These are phyloP conservation scores for Sequoiadendron giganteum DNA, from an alignment of 75 land plant species.

Conservation along the genomic window DNA sequence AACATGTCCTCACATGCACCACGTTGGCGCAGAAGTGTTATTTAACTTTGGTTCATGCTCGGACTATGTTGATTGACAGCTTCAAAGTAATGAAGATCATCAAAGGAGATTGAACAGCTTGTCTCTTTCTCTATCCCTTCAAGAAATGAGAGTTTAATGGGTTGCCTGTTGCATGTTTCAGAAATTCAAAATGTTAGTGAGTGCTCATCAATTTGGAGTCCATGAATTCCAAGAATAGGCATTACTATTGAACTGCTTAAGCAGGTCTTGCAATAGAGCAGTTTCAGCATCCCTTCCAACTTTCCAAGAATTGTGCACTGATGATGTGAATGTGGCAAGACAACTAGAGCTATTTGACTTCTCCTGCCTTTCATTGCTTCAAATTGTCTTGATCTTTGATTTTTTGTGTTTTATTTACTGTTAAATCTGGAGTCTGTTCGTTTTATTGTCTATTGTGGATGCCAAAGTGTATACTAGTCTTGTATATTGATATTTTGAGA, in stretches of 20 bases:
- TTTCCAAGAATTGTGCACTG: background rate
- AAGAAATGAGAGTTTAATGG: background rate
- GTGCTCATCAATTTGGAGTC: background rate
- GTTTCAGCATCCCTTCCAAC: background rate
- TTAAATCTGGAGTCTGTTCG: background rate
- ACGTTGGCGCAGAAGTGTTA: too few species aligned
- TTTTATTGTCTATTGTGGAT: too few species aligned
- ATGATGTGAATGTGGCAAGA: background rate
- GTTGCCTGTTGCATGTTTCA: background rate
- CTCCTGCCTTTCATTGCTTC: background rate
- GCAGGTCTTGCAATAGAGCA: background rate
- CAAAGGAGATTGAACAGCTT: background rate
- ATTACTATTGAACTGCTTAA: too few species aligned
- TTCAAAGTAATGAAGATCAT: background rate
- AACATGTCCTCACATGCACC: too few species aligned
- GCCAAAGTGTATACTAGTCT: background rate
- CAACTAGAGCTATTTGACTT: background rate
- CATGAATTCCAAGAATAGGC: background rate
- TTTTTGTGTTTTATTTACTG: background rate
- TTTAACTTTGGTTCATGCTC: too few species aligned
- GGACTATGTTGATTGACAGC: background rate
- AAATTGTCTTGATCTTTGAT: background rate
- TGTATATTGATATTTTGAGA: background rate
- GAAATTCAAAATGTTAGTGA: background rate
- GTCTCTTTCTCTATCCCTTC: background rate